These are phyloP conservation scores for Yamadazyma laniorum DNA, from an alignment of 805 yeast genomes.

Conservation along the genomic window DNA sequence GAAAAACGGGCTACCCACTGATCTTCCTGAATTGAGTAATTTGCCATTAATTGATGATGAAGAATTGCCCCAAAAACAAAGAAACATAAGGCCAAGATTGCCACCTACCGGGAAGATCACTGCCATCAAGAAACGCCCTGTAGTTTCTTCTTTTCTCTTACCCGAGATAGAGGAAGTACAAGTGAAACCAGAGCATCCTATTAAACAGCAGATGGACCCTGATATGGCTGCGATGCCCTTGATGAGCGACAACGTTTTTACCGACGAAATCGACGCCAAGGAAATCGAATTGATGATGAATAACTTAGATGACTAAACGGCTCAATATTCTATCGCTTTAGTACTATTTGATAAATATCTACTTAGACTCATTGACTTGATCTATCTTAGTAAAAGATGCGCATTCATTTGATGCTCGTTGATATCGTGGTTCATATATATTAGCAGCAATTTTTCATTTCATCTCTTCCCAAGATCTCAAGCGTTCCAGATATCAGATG, in stretches of 20 bases:
- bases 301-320: slow-evolving; percentile 7
- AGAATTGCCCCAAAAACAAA: slow-evolving; percentile 74
- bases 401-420: background rate
- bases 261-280: slow-evolving; percentile 14
- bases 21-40: slow-evolving; percentile 37
- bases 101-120: slow-evolving; percentile 90
- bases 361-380: too few relatives aligned
- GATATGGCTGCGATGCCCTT: slow-evolving; percentile 3
- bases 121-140: slow-evolving; percentile 60
- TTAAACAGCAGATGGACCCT: too few relatives aligned
- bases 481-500: background rate
- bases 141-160: slow-evolving; percentile 54
- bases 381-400: background rate
- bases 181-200: too few relatives aligned
- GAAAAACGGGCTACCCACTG: slow-evolving; percentile 39
- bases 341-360: too few relatives aligned
- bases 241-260: slow-evolving; percentile 5
- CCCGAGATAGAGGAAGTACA: slow-evolving; percentile 24
- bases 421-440: background rate
- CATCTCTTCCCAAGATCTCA: background rate
- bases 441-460: background rate
- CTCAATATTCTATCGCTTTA: background rate
- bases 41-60: slow-evolving; percentile 70
- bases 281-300: slow-evolving; percentile 17
- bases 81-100: slow-evolving; percentile 71